Base-by-base conservation (phyloP, 495 filamentous ascomycete genomes). In the Glonium stellatum region DNA sequence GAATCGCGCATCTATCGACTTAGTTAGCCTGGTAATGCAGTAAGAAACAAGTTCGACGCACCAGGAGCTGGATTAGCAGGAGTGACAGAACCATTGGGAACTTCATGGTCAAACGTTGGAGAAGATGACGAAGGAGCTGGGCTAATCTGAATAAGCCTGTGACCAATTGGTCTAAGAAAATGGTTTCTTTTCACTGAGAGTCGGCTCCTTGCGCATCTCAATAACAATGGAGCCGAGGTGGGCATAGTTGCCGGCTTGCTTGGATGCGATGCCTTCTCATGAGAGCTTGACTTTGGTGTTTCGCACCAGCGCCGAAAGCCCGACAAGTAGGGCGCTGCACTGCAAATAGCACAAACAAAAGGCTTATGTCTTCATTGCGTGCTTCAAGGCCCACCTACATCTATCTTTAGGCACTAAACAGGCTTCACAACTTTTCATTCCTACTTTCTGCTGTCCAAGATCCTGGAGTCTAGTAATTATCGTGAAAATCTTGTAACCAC, bases 1-100 rank as follows among this genome's bases (percentile, higher is more conserved):
- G 70, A 98, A 98, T 56, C 84, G 84, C 19, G 92, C 93, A 84
- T 97, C 93, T 96, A 60, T 58, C n/a, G 48, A 22, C 37, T 59
- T 37, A 64, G 54, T 51, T 19, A 31, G 12, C 5, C 34, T 18
- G 18, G 54, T 22, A 21, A 52, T 55, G 25, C 18, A 21, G 49
- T 55, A 27, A 5, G 8, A 27, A 13, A 25, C 11, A 31, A 47
- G 25, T 4, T 15, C 44, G 25, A 51, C 1, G 5, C 65, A 72
- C 70, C 70, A 53, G 68, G 67, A 54, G 54, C 21, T 15, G 54
- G 52, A 1, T 36, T 60, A 8, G 69, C 59, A 22, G 42, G 21
- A 9, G 54, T 53, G 5, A 63, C 57, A 21, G 39, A 47, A 37
- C 58, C 54, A 35, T 59, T 58, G 11, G 62, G 21, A 48, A 63